These are phyloP conservation scores for Ogataea wickerhamii DNA, from an alignment of 805 yeast genomes.

Conservation along the genomic window DNA sequence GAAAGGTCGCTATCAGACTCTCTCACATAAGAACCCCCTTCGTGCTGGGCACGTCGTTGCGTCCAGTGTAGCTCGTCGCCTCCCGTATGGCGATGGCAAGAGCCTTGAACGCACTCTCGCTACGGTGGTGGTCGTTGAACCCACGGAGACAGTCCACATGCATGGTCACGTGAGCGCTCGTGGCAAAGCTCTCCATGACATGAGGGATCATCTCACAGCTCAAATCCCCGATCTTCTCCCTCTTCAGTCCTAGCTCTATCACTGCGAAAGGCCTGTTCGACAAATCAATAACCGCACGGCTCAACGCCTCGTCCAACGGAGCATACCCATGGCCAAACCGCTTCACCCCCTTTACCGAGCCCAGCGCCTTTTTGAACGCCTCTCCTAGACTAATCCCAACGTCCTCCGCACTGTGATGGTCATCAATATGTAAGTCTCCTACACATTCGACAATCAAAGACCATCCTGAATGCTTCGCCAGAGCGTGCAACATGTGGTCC, in stretches of 20 bases:
- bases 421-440: slow-evolving; percentile 95
- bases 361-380: slow-evolving; percentile 87
- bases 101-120: slow-evolving; percentile 96
- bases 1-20: too few relatives aligned
- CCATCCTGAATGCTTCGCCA: slow-evolving; percentile 98
- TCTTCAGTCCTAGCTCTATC: slow-evolving; percentile 79
- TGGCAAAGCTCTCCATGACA: slow-evolving; percentile 89
- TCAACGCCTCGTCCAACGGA: slow-evolving; percentile 93
- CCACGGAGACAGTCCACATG: slow-evolving; percentile 96
- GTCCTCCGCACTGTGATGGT: slow-evolving; percentile 96
- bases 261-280: slow-evolving; percentile 93
- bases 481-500: slow-evolving; percentile 96
- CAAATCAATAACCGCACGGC: slow-evolving; percentile 93
- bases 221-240: slow-evolving; percentile 91
- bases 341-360: slow-evolving; percentile 84
- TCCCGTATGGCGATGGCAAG: slow-evolving; percentile 88
- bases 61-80: slow-evolving; percentile 78
- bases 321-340: slow-evolving; percentile 93
- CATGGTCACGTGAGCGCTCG: slow-evolving; percentile 82
- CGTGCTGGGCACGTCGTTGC: slow-evolving; percentile 90
- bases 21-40: slow-evolving; percentile 86
- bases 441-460: slow-evolving; percentile 82
- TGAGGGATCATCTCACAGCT: slow-evolving; percentile 98
- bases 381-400: slow-evolving; percentile 88
- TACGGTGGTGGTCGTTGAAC: slow-evolving; percentile 91